Percentiles rank a stretch among this genome's conserved stretches.
Evolutionary conservation across 768 basidiomycete species (phyloP).

Genomic region (Amanita rubescens): DNA sequence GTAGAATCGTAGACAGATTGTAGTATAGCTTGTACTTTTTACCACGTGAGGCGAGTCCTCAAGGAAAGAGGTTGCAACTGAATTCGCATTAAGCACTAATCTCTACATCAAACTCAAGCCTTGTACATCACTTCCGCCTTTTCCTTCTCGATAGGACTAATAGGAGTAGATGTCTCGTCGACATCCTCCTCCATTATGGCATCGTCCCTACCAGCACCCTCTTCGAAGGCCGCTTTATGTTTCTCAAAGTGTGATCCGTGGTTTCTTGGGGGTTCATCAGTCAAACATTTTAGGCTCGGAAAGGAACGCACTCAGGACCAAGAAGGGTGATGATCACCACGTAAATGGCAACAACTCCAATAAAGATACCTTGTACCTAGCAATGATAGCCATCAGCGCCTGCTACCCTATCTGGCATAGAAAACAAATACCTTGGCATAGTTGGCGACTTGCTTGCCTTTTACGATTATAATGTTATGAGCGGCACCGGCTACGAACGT

Average conservation of each 20-base stretch:
- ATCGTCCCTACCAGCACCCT: slow-evolving; percentile 53
- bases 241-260: slow-evolving; percentile 82
- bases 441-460: slow-evolving; percentile 48
- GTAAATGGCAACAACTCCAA: slow-evolving; percentile 75
- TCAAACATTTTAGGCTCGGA: not conserved
- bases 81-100: too few species aligned
- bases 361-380: slow-evolving; percentile 78
- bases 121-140: not conserved
- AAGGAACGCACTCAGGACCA: slow-evolving; percentile 58
- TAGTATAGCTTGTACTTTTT: too few species aligned
- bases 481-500: slow-evolving; percentile 48
- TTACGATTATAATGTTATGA: slow-evolving; percentile 37
- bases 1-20: too few species aligned
- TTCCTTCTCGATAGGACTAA: slow-evolving; percentile 2
- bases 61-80: too few species aligned
- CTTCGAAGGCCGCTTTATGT: slow-evolving; percentile 70
- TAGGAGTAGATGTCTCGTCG: not conserved
- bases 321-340: slow-evolving; percentile 69
- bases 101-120: too few species aligned
- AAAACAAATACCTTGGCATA: slow-evolving; percentile 44
- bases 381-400: slow-evolving; percentile 11
- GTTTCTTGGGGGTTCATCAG: slow-evolving; percentile 34
- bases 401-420: not conserved
- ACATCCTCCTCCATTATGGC: slow-evolving; percentile 20
- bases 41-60: too few species aligned